These are phyloP conservation scores for Cornus controversa DNA, from an alignment of 148 eudicot genomes.

Conservation along the genomic window DNA sequence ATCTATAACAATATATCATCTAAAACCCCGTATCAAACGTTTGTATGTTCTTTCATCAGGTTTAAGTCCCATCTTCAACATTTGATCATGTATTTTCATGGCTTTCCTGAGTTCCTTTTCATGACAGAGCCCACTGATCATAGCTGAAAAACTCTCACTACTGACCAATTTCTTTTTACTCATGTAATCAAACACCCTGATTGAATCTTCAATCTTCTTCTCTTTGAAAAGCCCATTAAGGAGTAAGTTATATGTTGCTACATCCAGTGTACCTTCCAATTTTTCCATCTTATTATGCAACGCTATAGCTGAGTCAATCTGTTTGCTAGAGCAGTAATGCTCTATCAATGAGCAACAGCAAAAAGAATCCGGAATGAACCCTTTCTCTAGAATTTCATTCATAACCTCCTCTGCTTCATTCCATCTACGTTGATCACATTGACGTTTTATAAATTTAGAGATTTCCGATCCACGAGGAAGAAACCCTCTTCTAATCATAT, in stretches of 20 bases:
- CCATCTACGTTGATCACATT: slow-evolving; percentile 52
- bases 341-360: slow-evolving; percentile 54
- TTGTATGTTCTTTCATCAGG: slow-evolving; percentile 65
- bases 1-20: slow-evolving; percentile 25
- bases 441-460: slow-evolving; percentile 41
- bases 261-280: slow-evolving; percentile 47
- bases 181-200: slow-evolving; percentile 65
- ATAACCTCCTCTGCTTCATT: slow-evolving; percentile 59
- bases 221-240: slow-evolving; percentile 51
- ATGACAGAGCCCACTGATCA: slow-evolving; percentile 64
- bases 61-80: slow-evolving; percentile 78
- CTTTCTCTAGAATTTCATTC: slow-evolving; percentile 38
- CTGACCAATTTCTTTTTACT: slow-evolving; percentile 44
- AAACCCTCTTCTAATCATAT: slow-evolving; percentile 50
- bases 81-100: slow-evolving; percentile 85
- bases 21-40: slow-evolving; percentile 63
- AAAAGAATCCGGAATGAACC: slow-evolving; percentile 46
- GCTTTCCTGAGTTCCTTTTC: slow-evolving; percentile 75
- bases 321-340: slow-evolving; percentile 53
- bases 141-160: slow-evolving; percentile 59
- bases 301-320: slow-evolving; percentile 51
- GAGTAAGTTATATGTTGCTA: slow-evolving; percentile 50
- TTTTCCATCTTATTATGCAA: slow-evolving; percentile 60
- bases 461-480: slow-evolving; percentile 36
- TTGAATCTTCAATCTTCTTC: slow-evolving; percentile 54